Base-by-base conservation (phyloP, 1,284 basidiomycete genomes). In the Austropuccinia psidii region DNA sequence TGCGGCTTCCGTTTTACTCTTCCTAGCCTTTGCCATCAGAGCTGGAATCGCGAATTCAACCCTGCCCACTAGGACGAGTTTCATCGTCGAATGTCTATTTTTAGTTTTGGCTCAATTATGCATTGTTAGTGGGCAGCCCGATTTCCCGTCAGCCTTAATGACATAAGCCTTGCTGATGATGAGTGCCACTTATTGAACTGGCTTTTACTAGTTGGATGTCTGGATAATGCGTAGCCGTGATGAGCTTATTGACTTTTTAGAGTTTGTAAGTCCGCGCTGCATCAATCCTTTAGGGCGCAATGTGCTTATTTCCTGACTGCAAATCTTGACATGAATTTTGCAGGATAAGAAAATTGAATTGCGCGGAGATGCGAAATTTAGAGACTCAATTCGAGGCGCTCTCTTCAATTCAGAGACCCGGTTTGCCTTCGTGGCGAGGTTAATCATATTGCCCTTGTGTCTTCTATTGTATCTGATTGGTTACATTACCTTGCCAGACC, bases 11-110 rank as follows among this genome's bases (percentile, higher is more conserved):
- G 2, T 55, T 1, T 33, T 62, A 21, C 35, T 61, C 49, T 73
- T 73, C 37, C 47, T 73, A 21, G 69, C 57, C 2, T 73, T 73
- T 54, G 58, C 69, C 29, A 55, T 73, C 11, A 31, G 69, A 37
- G 69, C 69, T 19, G 69, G 69, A 11, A 73, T 73, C 37, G 50
- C 69, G 8, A 64, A 49, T 29, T 39, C 43, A 8, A 37, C 60
- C 2, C 13, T 33, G 37, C 60, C 69, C 5, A 8, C 33, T 24
- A 60, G 33, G 17, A 49, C 47, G 9, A 73, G 69, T 50, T 73
- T 64, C 60, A 64, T 73, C 19, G 60, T 47, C 6, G 49, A 73
- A 52, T 73, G 41, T 35, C 57, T 73, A 7, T 50, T 73, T n/a
- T 52, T 73, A 13, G 15, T 73, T 17, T 39, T 73, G 6, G 69